phyloP scores from a whole-genome alignment of 2,329 filamentous ascomycete species.

The Talaromyces amestolkiae region DNA sequence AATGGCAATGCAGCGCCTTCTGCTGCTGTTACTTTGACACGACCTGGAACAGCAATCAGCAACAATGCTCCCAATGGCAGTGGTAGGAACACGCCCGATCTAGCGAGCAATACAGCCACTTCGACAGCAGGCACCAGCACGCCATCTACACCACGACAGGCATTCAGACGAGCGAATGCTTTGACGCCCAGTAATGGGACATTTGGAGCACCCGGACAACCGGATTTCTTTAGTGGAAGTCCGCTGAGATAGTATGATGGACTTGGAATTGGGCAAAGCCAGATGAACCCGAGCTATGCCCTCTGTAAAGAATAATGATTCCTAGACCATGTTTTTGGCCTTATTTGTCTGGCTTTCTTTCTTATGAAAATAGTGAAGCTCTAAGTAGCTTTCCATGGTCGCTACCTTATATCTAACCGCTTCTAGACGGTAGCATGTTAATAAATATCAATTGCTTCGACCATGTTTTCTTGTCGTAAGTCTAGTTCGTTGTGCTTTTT shows the following conservation, averaged over 20 bases:
- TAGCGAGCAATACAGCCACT: conserved; percentile 13
- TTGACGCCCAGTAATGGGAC: conserved; percentile 44
- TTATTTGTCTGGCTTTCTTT: conserved; percentile 1
- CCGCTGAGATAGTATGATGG: conserved; percentile 32
- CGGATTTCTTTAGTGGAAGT: conserved; percentile 41
- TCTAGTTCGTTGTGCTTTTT: not conserved
- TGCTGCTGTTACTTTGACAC: conserved; percentile 27
- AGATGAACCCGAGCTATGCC: not conserved
- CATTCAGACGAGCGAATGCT: conserved; percentile 42
- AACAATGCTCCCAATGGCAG: conserved; percentile 35
- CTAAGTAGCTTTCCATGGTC: not conserved
- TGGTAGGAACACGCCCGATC: conserved; percentile 43
- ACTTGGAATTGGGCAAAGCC: not conserved
- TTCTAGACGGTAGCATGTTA: not conserved
- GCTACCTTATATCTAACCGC: not conserved
- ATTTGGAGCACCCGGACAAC: conserved; percentile 37
- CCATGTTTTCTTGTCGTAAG: not conserved
- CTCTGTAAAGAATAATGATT: not conserved
- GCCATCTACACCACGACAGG: conserved; percentile 43
- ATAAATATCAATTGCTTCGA: not conserved
- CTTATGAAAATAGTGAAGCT: not conserved
- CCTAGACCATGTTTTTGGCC: not conserved
- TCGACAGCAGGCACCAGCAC: conserved; percentile 27
- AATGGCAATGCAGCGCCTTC: conserved; percentile 26
- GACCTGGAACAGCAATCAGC: conserved; percentile 41